A percentile compares a stretch with the other conserved stretches of the same genome.
Evolutionary conservation across 176 grass and related monocot genomes (phyloP).

Genomic region (Avena insularis): DNA sequence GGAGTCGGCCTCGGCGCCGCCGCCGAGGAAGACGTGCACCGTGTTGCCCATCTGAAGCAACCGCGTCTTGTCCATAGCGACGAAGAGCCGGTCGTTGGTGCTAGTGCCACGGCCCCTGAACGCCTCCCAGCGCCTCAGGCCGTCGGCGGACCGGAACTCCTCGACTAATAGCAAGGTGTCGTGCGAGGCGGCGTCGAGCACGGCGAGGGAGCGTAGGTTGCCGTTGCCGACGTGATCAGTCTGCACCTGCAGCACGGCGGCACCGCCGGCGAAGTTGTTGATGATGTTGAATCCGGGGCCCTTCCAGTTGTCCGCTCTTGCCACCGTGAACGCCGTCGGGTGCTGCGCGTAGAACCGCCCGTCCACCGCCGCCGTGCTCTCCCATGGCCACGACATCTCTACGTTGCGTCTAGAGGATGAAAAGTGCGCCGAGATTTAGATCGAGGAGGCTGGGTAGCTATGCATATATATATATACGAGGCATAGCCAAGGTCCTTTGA

Average conservation of each 20-base stretch:
- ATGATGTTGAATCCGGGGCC: neutral
- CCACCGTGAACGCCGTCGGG: neutral
- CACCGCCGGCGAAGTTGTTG: neutral
- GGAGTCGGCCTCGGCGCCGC: neutral
- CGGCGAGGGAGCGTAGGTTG: slow-evolving; percentile 23
- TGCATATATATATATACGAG: too few relatives aligned
- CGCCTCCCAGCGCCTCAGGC: slow-evolving; percentile 38
- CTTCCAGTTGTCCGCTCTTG: neutral
- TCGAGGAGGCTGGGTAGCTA: neutral
- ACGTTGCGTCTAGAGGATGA: too few relatives aligned
- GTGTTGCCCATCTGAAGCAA: slow-evolving; percentile 39
- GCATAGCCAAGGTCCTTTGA: too few relatives aligned
- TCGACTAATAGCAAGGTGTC: slow-evolving; percentile 44
- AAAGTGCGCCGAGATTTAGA: neutral
- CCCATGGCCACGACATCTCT: neutral
- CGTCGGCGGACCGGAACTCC: slow-evolving; percentile 9
- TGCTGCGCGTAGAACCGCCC: neutral
- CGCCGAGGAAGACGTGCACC: slow-evolving; percentile 51
- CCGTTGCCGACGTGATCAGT: slow-evolving; percentile 41
- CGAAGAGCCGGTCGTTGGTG: slow-evolving; percentile 35
- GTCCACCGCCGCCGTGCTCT: neutral
- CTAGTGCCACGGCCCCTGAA: slow-evolving; percentile 55
- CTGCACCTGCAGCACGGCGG: slow-evolving; percentile 50
- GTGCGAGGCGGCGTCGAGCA: slow-evolving; percentile 42
- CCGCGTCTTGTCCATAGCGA: slow-evolving; percentile 30